Base-by-base conservation (phyloP, 768 basidiomycete species). In the Nidularia pulvinata region DNA sequence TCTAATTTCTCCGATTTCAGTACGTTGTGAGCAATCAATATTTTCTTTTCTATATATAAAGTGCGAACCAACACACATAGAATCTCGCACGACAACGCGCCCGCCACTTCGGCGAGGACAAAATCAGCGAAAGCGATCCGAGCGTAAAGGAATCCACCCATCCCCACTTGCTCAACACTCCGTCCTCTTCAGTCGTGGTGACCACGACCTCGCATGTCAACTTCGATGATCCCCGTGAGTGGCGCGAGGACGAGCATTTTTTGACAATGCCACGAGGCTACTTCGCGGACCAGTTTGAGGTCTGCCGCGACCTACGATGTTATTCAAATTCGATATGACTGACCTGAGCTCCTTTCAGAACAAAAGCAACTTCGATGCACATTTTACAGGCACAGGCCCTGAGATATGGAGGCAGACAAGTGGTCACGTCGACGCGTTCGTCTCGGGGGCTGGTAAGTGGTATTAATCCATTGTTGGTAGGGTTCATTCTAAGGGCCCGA, bases 261-360 rank as follows among this genome's bases (percentile, higher is more conserved):
- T 55, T 72, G 14, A 68, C 61, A 48, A 78, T 79, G 61, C 89
- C 91, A 3, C 76, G 91, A 57, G 96, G 95, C 0, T 91, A 88
- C 71, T 99, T 98, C 61, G 93, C 94, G 4, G 94, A 99, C 66
- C 97, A 99, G 69, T 98, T 99, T 54, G 96, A 98, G 69, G 78
- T 72, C 44, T 14, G 65, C 52, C 19, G n/a, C n/a, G n/a, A n/a
- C n/a, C n/a, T n/a, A n/a, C n/a, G n/a, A n/a, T n/a, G 10, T 7
- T 34, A 39, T 25, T 49, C 9, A 14, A 34, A 10, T 25, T 45
- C 32, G 16, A 9, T 45, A 34, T 35, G 33, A 35, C 6, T 51
- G 19, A 19, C 46, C 45, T 7, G 22, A 50, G 7, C 43, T 13
- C 25, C 19, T 37, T 44, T 36, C 51, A 93, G 89, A 98, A 95